Conservation (phyloP, 169 alveolate genomes). For the Theileria parva region DNA sequence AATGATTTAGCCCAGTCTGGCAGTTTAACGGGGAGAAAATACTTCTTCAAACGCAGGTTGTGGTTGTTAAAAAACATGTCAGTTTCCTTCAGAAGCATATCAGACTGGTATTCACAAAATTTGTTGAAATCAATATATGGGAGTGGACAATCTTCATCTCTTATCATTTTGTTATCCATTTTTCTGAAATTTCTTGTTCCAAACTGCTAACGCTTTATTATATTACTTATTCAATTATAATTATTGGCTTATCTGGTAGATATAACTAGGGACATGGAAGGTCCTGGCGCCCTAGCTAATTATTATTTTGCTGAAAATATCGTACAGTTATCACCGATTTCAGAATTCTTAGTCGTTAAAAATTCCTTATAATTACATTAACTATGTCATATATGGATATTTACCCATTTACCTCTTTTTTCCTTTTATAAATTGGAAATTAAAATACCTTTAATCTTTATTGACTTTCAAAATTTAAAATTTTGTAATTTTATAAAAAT, state of each 20-base stretch:
- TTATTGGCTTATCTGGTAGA: slow-evolving; percentile 13
- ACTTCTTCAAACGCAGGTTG: slow-evolving; percentile 51
- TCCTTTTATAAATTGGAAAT: not conserved
- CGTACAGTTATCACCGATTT: not conserved
- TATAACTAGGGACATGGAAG: not conserved
- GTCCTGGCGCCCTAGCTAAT: not conserved
- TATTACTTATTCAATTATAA: slow-evolving; percentile 34
- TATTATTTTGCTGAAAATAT: not conserved
- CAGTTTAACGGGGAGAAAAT: slow-evolving; percentile 49
- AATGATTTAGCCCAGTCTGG: slow-evolving; percentile 64
- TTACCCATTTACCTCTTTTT: not conserved
- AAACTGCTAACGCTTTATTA: slow-evolving; percentile 16
- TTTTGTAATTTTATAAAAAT: no score
- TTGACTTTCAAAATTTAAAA: not conserved
- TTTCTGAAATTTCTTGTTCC: slow-evolving; percentile 55
- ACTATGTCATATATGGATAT: not conserved
- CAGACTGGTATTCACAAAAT: slow-evolving; percentile 52
- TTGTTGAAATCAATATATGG: slow-evolving; percentile 56
- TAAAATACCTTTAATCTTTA: not conserved
- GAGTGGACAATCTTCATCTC: slow-evolving; percentile 62
- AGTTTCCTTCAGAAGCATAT: slow-evolving; percentile 51
- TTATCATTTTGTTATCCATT: slow-evolving; percentile 32
- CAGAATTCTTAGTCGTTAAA: not conserved
- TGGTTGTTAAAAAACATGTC: slow-evolving; percentile 51
- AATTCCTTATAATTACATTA: no score